phyloP scores from a whole-genome alignment of 1,139 yeast genomes.

The Eremothecium cymbalariae region DNA sequence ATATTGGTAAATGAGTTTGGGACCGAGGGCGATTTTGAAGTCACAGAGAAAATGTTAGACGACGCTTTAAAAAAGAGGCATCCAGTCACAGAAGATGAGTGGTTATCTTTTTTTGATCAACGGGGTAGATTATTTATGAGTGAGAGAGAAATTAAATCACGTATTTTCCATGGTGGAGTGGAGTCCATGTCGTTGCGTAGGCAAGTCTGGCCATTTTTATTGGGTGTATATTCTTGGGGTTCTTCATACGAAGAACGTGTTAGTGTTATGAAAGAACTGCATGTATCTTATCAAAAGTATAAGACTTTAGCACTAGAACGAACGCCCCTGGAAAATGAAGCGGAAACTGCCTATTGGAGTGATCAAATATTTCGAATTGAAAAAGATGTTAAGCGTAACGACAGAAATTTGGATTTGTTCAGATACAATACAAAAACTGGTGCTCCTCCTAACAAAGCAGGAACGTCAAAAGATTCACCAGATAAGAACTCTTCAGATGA shows the following conservation, averaged over 20 bases:
- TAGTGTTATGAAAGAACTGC: slow-evolving; percentile 48
- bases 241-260: slow-evolving; percentile 62
- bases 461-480: slow-evolving; percentile 18
- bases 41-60: slow-evolving; percentile 32
- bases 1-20: slow-evolving; percentile 60
- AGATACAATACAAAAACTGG: slow-evolving; percentile 38
- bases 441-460: slow-evolving; percentile 28
- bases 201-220: slow-evolving; percentile 79
- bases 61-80: slow-evolving; percentile 43
- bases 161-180: slow-evolving; percentile 87
- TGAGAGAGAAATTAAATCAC: slow-evolving; percentile 63
- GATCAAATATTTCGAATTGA: slow-evolving; percentile 87
- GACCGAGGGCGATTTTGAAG: slow-evolving; percentile 40
- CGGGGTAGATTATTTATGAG: slow-evolving; percentile 70
- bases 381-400: slow-evolving; percentile 90
- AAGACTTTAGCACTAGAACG: slow-evolving; percentile 48
- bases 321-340: slow-evolving; percentile 38
- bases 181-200: slow-evolving; percentile 46
- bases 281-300: slow-evolving; percentile 58
- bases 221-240: slow-evolving; percentile 87
- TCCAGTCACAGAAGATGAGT: slow-evolving; percentile 48
- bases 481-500: slow-evolving; percentile 39
- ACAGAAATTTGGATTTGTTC: slow-evolving; percentile 63
- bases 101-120: slow-evolving; percentile 77
- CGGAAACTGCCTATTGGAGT: slow-evolving; percentile 65